Evolutionary conservation across 345 rosid genomes (phyloP), one percentile per base, ranked within the genome.

Genomic region (Corchorus olitorius): DNA sequence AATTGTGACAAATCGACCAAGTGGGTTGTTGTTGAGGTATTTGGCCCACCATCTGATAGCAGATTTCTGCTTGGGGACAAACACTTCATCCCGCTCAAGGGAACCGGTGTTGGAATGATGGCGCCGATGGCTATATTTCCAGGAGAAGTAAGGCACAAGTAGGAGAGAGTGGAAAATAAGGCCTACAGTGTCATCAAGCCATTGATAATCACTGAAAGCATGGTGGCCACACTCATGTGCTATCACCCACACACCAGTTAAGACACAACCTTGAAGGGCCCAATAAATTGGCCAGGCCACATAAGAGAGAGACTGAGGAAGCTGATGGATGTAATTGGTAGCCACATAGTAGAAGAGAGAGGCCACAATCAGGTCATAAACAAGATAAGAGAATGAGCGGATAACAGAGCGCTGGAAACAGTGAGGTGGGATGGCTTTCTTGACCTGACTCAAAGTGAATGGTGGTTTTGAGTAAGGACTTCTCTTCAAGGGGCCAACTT

Each of bases 161-260:
- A 95, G 93, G 61, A 69, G 76, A 1, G 99, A 95, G 79, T 95
- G 99, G 76, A 93, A 87, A 83, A 89, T 46, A 17, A 93, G 87
- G 75, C 99, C 99, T 14, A 95, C 94, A 0, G 84, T 79, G 84
- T 95, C 94, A 58, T 95, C 98, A 0, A 93, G 88, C 97, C 92
- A 93, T 4, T 93, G 94, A 82, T 92, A 88, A 62, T 92, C 93
- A 60, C 99, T 95, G 84, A 95, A 93, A 63, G 99, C 97, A 35
- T 95, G 97, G 83, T 95, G 99, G 70, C 99, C 98, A 2, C 99
- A 95, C 75, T 95, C 99, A 16, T 95, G 99, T 4, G 94, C 97
- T 56, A 95, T 77, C 61, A 95, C 97, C 98, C 98, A 93, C 65
- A 92, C 83, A 13, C 97, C 96, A 1, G 97, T 92, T 19, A 87